These are phyloP conservation scores for Rhizophora apiculata DNA, from an alignment of 345 rosid genomes.

Conservation along the genomic window DNA sequence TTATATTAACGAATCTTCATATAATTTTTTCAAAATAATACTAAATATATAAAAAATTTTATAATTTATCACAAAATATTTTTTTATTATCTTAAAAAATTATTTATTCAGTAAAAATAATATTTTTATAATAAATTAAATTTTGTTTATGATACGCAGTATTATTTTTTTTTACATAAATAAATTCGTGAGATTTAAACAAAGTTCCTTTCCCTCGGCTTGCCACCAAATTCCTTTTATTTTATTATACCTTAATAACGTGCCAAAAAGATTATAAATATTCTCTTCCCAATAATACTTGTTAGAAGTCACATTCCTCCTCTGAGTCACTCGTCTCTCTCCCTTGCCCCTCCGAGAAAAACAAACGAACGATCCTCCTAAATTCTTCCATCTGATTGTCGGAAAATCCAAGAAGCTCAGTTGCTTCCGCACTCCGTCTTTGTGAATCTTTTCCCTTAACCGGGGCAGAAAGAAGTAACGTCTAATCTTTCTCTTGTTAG, in stretches of 20 bases:
- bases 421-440: background rate
- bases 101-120: too few species aligned
- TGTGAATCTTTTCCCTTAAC: too few species aligned
- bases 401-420: constrained; percentile 13
- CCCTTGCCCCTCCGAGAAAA: background rate
- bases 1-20: too few species aligned
- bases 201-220: constrained; percentile 45
- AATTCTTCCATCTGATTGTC: constrained; percentile 31
- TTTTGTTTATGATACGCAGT: too few species aligned
- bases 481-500: too few species aligned
- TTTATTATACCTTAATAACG: background rate
- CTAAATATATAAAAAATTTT: too few species aligned
- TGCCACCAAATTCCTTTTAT: constrained; percentile 11
- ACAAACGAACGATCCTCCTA: constrained; percentile 16
- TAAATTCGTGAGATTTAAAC: background rate
- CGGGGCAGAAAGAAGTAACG: too few species aligned
- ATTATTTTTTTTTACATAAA: too few species aligned
- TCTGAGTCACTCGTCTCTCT: background rate
- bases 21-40: too few species aligned
- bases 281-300: background rate
- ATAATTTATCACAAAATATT: too few species aligned
- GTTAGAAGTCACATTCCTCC: background rate
- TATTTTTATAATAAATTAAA: too few species aligned
- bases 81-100: too few species aligned
- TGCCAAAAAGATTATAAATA: background rate